A percentile compares a stretch with the other conserved stretches of the same genome.
Evolutionary conservation across 495 filamentous ascomycete species (phyloP).

Genomic region (Penicillium cinerascens): DNA sequence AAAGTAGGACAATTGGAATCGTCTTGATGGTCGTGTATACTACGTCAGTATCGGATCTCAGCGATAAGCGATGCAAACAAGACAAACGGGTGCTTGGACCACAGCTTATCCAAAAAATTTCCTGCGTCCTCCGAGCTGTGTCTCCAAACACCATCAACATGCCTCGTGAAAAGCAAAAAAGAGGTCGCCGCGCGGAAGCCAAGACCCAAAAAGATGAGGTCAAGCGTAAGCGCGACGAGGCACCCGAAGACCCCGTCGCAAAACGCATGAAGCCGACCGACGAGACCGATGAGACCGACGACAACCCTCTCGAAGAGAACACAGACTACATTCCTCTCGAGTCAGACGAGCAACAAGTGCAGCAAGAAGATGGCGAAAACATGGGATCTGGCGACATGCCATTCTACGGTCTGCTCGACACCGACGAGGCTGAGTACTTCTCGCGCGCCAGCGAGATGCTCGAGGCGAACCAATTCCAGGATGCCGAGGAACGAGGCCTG

Average conservation of each 20-base stretch:
- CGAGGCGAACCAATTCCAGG: slow-evolving; percentile 79
- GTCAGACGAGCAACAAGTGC: slow-evolving; percentile 14
- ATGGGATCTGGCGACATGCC: slow-evolving; percentile 40
- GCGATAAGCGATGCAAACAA: slow-evolving; percentile 26
- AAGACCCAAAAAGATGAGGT: slow-evolving; percentile 42
- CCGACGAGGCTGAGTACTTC: slow-evolving; percentile 93
- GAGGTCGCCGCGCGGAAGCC: slow-evolving; percentile 62
- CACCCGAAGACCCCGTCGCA: slow-evolving; percentile 31
- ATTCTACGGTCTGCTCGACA: slow-evolving; percentile 88
- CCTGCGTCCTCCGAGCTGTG: slow-evolving; percentile 3
- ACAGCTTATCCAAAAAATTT: slow-evolving; percentile 43
- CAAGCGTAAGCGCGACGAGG: slow-evolving; percentile 44
- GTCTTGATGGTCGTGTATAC: not conserved
- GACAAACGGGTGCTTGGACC: slow-evolving; percentile 39
- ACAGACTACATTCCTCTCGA: slow-evolving; percentile 41
- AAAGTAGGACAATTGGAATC: not conserved
- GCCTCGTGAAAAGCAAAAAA: slow-evolving; percentile 61
- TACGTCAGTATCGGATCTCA: not conserved
- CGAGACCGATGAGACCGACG: slow-evolving; percentile 10
- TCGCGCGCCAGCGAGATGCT: slow-evolving; percentile 81
- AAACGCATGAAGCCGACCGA: slow-evolving; percentile 40
- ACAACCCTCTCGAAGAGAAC: slow-evolving; percentile 16
- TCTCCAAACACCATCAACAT: slow-evolving; percentile 26
- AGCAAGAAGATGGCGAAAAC: slow-evolving; percentile 9
- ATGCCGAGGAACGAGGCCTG: slow-evolving; percentile 68